Percentiles rank a stretch among this genome's conserved stretches.
Conservation (phyloP, 2,329 filamentous ascomycete species). For the Macrophomina phaseolina region DNA sequence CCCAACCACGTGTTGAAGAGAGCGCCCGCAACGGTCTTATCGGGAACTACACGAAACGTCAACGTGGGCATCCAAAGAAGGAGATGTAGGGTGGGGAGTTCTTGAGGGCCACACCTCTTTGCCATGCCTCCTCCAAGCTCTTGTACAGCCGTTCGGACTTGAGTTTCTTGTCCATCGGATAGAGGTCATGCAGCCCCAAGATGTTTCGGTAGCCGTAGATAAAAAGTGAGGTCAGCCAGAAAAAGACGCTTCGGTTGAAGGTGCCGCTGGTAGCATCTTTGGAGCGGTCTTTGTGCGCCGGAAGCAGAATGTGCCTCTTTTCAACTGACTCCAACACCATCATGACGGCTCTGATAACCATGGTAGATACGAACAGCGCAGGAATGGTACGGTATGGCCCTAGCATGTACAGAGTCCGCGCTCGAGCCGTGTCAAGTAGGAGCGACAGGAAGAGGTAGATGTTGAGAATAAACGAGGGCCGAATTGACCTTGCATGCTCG, state of each 20-base stretch:
- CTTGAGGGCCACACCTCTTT: not conserved
- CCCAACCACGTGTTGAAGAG: conserved; percentile 1
- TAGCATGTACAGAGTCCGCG: conserved; percentile 43
- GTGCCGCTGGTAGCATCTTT: conserved; percentile 31
- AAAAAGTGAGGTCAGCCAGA: conserved; percentile 32
- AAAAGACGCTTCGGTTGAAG: conserved; percentile 31
- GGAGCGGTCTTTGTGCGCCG: conserved; percentile 26
- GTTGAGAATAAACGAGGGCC: conserved; percentile 56
- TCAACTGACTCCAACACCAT: conserved; percentile 30
- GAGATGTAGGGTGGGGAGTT: not conserved
- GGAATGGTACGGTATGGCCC: conserved; percentile 36
- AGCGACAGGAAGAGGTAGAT: conserved; percentile 54
- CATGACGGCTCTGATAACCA: conserved; percentile 28
- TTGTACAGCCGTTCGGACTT: conserved; percentile 9
- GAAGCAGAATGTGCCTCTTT: conserved; percentile 28
- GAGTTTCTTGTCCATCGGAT: conserved; percentile 7
- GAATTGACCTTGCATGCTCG: conserved; percentile 53
- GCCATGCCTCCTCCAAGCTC: not conserved
- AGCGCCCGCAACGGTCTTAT: not conserved
- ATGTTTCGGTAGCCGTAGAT: conserved; percentile 28
- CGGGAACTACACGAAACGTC: not conserved
- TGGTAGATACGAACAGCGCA: conserved; percentile 2
- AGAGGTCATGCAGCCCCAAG: conserved; percentile 7
- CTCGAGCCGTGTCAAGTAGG: conserved; percentile 53
- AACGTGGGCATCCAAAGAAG: not conserved